Conservation (phyloP, 192 early-diverging fungal genomes). For the Coemansia sp. region DNA sequence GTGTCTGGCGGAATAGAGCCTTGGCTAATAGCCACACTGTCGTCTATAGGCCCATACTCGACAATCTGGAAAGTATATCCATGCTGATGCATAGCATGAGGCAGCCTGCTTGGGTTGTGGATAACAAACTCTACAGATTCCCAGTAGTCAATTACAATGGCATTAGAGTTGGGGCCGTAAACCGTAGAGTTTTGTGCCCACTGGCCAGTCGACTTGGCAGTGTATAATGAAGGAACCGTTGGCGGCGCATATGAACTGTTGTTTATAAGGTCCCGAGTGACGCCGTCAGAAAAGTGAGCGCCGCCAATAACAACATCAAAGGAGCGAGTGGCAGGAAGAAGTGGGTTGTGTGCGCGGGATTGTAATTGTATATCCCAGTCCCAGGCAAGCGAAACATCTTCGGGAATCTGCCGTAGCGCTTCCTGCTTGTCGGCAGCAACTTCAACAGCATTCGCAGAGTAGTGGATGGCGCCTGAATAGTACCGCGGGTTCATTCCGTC, state of each 20-base stretch:
- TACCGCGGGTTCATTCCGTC: conserved; percentile 51
- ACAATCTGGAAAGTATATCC: conserved; percentile 79
- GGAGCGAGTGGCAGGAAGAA: no score
- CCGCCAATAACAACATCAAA: no score
- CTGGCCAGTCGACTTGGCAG: conserved; percentile 59
- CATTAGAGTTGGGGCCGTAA: conserved; percentile 63
- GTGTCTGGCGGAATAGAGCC: no score
- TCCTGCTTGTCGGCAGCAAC: no score
- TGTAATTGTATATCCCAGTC: no score
- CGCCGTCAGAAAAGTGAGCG: no score
- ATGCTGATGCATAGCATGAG: conserved; percentile 79
- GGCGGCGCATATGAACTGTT: no score
- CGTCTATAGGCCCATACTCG: conserved; percentile 45
- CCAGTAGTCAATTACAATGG: conserved; percentile 59
- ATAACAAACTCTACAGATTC: conserved; percentile 66
- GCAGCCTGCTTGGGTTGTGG: conserved; percentile 62
- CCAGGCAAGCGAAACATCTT: background rate
- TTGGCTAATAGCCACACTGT: no score
- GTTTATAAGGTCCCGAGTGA: no score
- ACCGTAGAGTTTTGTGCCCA: conserved; percentile 51
- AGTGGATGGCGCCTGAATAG: conserved; percentile 56
- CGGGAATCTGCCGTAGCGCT: conserved; percentile 6
- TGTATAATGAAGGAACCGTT: conserved; percentile 60
- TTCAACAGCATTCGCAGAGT: conserved; percentile 55
- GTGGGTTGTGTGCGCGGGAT: no score